Evolutionary conservation across 495 filamentous ascomycete genomes (phyloP).

Genomic region (Opeltia flavorubescens): DNA sequence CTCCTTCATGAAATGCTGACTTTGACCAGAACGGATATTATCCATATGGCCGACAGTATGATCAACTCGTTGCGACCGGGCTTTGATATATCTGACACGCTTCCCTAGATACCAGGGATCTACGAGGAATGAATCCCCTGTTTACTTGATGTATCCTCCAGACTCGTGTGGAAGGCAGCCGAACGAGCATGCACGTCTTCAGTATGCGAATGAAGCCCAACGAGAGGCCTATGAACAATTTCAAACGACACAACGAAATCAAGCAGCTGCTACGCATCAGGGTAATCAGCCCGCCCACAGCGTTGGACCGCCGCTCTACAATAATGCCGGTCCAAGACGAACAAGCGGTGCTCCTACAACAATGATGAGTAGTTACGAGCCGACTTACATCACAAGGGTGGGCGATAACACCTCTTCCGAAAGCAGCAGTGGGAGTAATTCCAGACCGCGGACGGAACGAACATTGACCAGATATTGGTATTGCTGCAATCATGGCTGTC

Average conservation of each 20-base stretch:
- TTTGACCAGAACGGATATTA: not conserved
- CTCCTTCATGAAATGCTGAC: not conserved
- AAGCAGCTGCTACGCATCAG: not conserved
- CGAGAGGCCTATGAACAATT: not conserved
- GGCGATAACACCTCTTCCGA: not conserved
- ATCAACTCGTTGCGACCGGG: not conserved
- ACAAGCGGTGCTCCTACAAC: not conserved
- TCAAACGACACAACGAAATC: not conserved
- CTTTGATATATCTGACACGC: not conserved
- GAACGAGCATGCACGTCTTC: not conserved
- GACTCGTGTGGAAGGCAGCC: not conserved
- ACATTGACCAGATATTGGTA: not conserved
- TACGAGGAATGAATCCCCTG: slow-evolving; percentile 1
- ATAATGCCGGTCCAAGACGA: not conserved
- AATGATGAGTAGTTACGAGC: not conserved
- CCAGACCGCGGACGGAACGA: not conserved
- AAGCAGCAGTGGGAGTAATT: not conserved
- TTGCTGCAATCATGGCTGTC: not conserved
- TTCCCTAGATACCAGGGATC: not conserved
- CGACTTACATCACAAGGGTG: not conserved
- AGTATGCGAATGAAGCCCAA: slow-evolving; percentile 1
- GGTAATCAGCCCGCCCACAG: not conserved
- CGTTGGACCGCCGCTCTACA: not conserved
- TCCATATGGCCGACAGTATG: not conserved
- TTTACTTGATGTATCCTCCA: slow-evolving; percentile 1